Evolutionary conservation across 352 stramenopile species (phyloP), one percentile per base, ranked within the genome.

Genomic region (Phytopythium ostracodes): DNA sequence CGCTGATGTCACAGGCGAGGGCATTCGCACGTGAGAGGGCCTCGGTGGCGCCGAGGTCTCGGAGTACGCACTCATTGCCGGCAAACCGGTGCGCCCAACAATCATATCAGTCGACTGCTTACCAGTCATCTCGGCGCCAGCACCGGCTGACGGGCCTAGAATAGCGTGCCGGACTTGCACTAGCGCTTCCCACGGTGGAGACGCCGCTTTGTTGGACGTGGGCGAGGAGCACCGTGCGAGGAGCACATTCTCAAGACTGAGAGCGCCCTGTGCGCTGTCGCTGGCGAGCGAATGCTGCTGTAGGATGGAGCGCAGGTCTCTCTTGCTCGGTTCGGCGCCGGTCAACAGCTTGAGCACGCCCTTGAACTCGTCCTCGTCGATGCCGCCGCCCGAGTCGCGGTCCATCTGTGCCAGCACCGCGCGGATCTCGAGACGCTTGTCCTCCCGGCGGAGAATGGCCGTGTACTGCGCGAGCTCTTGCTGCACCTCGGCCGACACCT

Each of bases 341-440:
- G 78, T 89, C n/a, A 91, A 49, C 3, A 94, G 70, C 61, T 93
- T 94, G 12, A 93, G 56, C n/a, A 91, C 81, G 2, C 74, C 73
- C 55, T 82, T 89, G 51, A 91, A 87, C 38, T 94, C 84, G 40
- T 91, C 81, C 51, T 92, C 82, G 49, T 92, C 86, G 14, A 94
- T 76, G 17, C 70, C 60, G 14, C 81, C 84, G 0, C 68, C 60
- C 3, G 25, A 70, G 42, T 89, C 89, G 12, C 79, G 76, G 52
- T 92, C 84, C 56, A 93, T 80, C n/a, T 87, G 84, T n/a, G 72
- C 72, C 5, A 94, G 60, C 2, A 83, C 80, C 22, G 72, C 71
- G 27, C 84, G 82, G 56, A 94, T 94, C 54, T 94, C 84, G 8
- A 94, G 66, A 24, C 84, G 64, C 52, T 92, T 91, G 55, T 94